Base-by-base conservation (phyloP, 1,284 basidiomycete genomes). In the Microbotryum violaceum region DNA sequence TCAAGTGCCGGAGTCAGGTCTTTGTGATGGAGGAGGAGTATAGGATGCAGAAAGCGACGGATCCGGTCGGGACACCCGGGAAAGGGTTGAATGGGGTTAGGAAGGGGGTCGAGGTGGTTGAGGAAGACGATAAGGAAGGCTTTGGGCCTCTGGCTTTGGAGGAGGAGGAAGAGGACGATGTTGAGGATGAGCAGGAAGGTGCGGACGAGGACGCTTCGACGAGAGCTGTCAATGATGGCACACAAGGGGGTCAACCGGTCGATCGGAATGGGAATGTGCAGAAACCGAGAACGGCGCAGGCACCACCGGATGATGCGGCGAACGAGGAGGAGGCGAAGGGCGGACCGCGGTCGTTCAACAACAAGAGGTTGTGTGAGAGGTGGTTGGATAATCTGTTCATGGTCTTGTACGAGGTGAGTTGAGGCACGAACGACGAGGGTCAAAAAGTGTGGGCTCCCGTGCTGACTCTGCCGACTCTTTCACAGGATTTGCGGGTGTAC, bases 11-110 rank as follows among this genome's bases (percentile, higher is more conserved):
- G 80, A 92, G 89, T 75, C 79, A 81, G 53, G 94, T 99, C 12
- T 98, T 99, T 76, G 96, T 99, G 46, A 99, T 98, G 94, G 94
- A 98, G 76, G 94, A 98, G 75, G 94, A 99, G 76, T 99, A 98
- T 75, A 82, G 96, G 33, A 74, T 78, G 68, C 81, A 81, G 68
- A 80, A 80, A 68, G 74, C 76, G 9, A 65, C 64, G 14, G 63
- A 68, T 52, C 55, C 54, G 4, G 54, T 55, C 3, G 48, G 61
- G 8, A 60, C 56, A 29, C 54, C 37, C 58, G 87, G 83, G 84
- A 85, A 88, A 76, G 88, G 88, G 72, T 84, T 84, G 4, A 82
- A 50, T 49, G 67, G 47, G 53, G 29, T 7, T 29, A n/a, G 82
- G 33, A 79, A 78, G 20, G 61, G 48, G 72, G 76, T 53, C 71